These are phyloP conservation scores for Argentina anserina DNA, from an alignment of 306 rosid species.

Conservation along the genomic window DNA sequence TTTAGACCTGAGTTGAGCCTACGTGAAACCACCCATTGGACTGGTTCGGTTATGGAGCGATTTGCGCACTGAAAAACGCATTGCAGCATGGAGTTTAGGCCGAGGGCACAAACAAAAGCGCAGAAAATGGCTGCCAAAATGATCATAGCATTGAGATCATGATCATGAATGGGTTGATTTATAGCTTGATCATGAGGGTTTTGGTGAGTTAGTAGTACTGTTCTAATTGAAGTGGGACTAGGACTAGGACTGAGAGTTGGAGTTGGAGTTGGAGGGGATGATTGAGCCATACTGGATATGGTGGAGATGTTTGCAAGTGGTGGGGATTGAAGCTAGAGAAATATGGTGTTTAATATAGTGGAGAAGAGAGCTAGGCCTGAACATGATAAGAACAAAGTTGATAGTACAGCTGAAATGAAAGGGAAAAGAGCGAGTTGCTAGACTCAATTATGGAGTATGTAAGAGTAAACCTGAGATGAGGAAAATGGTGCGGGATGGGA, in stretches of 20 bases:
- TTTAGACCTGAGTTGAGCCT: constrained; percentile 60
- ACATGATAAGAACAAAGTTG: constrained; percentile 10
- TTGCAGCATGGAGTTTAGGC: constrained; percentile 59
- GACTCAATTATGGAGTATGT: constrained; percentile 8
- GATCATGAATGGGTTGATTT: not conserved
- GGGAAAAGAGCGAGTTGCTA: not conserved
- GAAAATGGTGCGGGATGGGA: constrained; percentile 30
- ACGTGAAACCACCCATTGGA: constrained; percentile 48
- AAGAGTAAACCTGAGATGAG: constrained; percentile 12
- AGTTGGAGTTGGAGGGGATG: constrained; percentile 21
- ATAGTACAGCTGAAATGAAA: not conserved
- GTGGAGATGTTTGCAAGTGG: not conserved
- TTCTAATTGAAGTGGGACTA: constrained; percentile 32
- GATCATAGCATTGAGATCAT: constrained; percentile 38
- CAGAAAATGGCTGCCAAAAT: constrained; percentile 55
- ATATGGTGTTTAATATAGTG: not conserved
- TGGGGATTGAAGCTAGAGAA: constrained; percentile 1
- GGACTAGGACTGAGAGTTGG: constrained; percentile 19
- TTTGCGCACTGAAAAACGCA: constrained; percentile 63
- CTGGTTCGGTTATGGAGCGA: constrained; percentile 40
- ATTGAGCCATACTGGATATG: constrained; percentile 36
- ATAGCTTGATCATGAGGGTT: constrained; percentile 15
- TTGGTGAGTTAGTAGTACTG: constrained; percentile 2
- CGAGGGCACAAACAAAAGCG: constrained; percentile 65
- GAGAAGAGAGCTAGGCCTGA: not conserved